Evolutionary conservation across 257 asterid species (phyloP), one percentile per base, ranked within the genome.

Genomic region (Prunella vulgaris): DNA sequence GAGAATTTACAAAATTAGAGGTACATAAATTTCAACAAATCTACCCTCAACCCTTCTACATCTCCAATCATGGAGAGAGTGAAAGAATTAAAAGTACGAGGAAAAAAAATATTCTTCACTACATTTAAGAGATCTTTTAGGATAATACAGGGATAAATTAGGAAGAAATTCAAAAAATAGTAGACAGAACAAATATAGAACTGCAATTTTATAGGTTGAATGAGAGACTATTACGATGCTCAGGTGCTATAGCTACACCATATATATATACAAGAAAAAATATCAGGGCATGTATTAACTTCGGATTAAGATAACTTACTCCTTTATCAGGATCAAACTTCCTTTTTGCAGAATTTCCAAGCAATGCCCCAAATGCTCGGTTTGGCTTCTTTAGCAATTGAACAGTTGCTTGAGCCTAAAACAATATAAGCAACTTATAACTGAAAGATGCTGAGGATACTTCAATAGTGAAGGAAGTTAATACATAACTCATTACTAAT

Each of bases 361-460:
- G 81, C 82, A 91, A 48, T 42, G 93, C 88, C 81, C 97, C 97
- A 78, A 91, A 85, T 72, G 91, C 88, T 73, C 92, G 88, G 77
- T 73, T 86, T 53, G 97, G 97, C 81, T 91, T 94, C 88, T 86
- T 86, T 48, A 84, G 69, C 69, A 77, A 78, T 83, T 85, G 91
- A 79, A 88, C 89, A 40, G 87, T 84, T 62, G 84, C 96, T 81
- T 84, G 87, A 71, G 73, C 82, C 95, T 87, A 56, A 68, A 62
- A 69, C 24, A 68, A 60, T 7, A 30, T 2, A 69, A 66, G 69
- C 42, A 69, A 62, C 59, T 40, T 24, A 63, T 42, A 32, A 60
- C 10, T 33, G 33, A 20, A 49, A 30, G 7, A 37, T 63, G 13
- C 30, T 5, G 35, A 42, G 56, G 4, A 66, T 5, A n/a, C 21